phyloP scores from a whole-genome alignment of 2,329 filamentous ascomycete genomes.

The Phoma herbarum region DNA sequence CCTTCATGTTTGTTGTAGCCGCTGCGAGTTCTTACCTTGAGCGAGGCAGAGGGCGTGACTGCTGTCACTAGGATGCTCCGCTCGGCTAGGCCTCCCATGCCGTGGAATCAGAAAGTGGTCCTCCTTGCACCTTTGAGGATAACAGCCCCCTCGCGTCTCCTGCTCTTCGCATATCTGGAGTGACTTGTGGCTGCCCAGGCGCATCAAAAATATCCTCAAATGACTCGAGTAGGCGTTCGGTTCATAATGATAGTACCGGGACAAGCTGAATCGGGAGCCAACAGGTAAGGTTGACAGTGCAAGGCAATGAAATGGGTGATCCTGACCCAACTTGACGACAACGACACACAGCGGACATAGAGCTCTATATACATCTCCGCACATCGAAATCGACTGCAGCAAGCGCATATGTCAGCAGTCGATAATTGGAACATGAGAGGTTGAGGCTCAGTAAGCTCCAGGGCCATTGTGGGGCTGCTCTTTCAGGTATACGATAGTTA shows the following conservation, averaged over 20 bases:
- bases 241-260: not conserved
- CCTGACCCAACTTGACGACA: not conserved
- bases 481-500: not conserved
- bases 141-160: not conserved
- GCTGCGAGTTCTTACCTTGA: not conserved
- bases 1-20: not conserved
- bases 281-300: not conserved
- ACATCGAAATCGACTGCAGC: not conserved
- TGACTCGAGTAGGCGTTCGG: not conserved
- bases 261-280: not conserved
- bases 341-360: too few relatives aligned
- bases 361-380: not conserved
- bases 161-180: not conserved
- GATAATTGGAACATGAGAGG: not conserved
- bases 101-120: not conserved
- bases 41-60: not conserved
- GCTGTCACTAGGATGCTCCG: not conserved
- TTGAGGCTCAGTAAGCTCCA: conserved; percentile 8
- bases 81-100: not conserved
- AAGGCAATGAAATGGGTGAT: not conserved
- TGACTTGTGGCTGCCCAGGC: not conserved
- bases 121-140: not conserved
- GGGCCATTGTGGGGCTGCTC: not conserved
- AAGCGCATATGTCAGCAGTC: not conserved
- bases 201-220: not conserved